Evolutionary conservation across 306 rosid genomes (phyloP).

Genomic region (Ormosia semicastrata): DNA sequence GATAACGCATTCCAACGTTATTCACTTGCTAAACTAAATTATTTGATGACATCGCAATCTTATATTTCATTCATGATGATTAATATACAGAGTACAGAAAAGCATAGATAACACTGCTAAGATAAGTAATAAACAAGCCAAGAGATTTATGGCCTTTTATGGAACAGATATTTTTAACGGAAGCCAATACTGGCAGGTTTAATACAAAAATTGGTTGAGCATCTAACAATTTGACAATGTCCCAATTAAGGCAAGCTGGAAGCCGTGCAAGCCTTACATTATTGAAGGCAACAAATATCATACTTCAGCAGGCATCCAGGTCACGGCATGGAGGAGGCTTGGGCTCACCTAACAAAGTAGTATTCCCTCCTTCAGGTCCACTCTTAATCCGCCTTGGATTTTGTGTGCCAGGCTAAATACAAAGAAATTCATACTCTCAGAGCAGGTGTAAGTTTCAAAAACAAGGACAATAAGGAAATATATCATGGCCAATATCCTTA

Average conservation of each 20-base stretch:
- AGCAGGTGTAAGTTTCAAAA: not conserved
- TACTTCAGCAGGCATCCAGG: slow-evolving; percentile 76
- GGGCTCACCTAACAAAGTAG: slow-evolving; percentile 73
- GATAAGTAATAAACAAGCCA: slow-evolving; percentile 24
- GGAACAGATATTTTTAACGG: not conserved
- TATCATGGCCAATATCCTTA: slow-evolving; percentile 39
- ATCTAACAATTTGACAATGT: slow-evolving; percentile 36
- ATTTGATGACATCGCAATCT: slow-evolving; percentile 3
- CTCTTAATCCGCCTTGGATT: slow-evolving; percentile 66
- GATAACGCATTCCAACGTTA: not conserved
- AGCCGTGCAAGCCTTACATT: slow-evolving; percentile 61
- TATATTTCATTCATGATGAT: slow-evolving; percentile 33
- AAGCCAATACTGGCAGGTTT: not conserved
- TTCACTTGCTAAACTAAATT: not conserved
- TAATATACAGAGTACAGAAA: slow-evolving; percentile 33
- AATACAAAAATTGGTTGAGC: slow-evolving; percentile 43
- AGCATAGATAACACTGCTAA: slow-evolving; percentile 1
- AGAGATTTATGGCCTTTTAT: slow-evolving; percentile 29
- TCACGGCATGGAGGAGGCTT: slow-evolving; percentile 94
- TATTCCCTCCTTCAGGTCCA: slow-evolving; percentile 99
- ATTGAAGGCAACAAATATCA: slow-evolving; percentile 48
- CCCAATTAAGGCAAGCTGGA: slow-evolving; percentile 47
- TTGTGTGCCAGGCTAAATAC: slow-evolving; percentile 84
- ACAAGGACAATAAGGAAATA: not conserved
- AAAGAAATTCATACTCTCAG: not conserved